Evolutionary conservation across 441 rosid species (phyloP).

Genomic region (Manihot esculenta): DNA sequence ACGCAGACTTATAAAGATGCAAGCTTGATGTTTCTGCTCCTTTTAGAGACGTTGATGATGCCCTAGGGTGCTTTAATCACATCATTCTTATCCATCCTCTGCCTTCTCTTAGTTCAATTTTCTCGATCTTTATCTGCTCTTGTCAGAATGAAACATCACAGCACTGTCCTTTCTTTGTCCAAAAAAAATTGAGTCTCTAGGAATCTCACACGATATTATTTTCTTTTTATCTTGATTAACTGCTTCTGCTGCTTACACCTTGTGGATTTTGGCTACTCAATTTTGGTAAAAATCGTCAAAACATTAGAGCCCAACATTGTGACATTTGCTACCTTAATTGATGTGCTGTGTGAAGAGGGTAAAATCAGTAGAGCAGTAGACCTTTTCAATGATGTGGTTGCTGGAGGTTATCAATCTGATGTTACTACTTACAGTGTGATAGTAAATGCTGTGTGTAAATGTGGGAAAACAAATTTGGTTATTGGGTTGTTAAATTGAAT

Average conservation of each 20-base stretch:
- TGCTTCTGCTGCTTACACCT: constrained; percentile 24
- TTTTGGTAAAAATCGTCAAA: constrained; percentile 31
- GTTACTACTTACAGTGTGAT: constrained; percentile 11
- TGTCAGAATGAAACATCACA: constrained; percentile 2
- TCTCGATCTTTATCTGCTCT: constrained; percentile 1
- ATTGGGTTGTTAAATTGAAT: constrained; percentile 12
- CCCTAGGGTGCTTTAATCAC: constrained; percentile 8
- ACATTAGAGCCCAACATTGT: constrained; percentile 20
- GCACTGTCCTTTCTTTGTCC: neutral
- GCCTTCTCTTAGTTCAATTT: neutral
- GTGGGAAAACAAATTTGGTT: constrained; percentile 4
- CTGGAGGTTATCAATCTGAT: constrained; percentile 9
- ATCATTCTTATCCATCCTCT: constrained; percentile 1
- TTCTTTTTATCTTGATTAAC: constrained; percentile 25
- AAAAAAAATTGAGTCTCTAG: constrained; percentile 3
- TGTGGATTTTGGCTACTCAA: constrained; percentile 24
- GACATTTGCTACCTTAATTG: constrained; percentile 28
- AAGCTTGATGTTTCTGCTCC: neutral
- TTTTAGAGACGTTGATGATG: constrained; percentile 10
- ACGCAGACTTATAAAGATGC: neutral
- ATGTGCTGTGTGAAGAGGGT: constrained; percentile 23
- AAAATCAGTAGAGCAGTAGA: constrained; percentile 20
- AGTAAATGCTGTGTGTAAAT: constrained; percentile 21
- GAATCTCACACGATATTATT: neutral
- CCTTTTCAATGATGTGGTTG: constrained; percentile 5